Conservation (phyloP, 2,329 filamentous ascomycete species). For the Penicillium fuscoglaucum region DNA sequence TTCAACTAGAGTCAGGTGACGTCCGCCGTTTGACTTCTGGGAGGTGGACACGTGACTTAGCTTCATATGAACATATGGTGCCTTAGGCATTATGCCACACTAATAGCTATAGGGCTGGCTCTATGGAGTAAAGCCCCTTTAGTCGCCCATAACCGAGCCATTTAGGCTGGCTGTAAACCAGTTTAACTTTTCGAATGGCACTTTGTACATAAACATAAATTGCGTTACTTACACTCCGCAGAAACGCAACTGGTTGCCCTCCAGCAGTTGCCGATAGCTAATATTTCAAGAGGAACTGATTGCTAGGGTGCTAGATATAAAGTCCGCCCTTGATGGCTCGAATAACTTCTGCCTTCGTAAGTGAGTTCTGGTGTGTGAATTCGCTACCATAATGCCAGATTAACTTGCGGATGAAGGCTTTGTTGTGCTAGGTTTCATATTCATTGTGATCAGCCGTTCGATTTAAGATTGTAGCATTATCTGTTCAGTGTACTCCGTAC, state of each 20-base stretch:
- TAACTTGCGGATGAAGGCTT: neutral
- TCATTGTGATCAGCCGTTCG: neutral
- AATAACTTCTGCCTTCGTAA: slow-evolving; percentile 16
- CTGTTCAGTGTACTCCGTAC: neutral
- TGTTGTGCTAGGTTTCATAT: neutral
- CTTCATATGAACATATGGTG: neutral
- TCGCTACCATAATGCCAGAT: neutral
- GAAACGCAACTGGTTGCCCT: neutral
- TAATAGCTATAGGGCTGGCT: too few species aligned
- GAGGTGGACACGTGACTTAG: neutral
- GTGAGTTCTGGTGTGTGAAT: neutral
- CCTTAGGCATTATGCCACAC: neutral
- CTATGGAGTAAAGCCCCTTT: too few species aligned
- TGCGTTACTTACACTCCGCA: neutral
- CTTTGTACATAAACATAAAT: too few species aligned
- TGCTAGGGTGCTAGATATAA: neutral
- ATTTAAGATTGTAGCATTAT: neutral
- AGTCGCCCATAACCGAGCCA: too few species aligned
- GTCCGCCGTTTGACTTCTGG: neutral
- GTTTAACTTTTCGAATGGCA: neutral
- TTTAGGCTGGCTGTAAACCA: too few species aligned
- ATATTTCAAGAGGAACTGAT: slow-evolving; percentile 16
- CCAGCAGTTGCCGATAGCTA: neutral
- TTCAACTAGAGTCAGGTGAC: neutral
- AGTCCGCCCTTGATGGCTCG: neutral